phyloP scores from a whole-genome alignment of 23 red algal genomes.

The Gracilaria vermiculophylla region DNA sequence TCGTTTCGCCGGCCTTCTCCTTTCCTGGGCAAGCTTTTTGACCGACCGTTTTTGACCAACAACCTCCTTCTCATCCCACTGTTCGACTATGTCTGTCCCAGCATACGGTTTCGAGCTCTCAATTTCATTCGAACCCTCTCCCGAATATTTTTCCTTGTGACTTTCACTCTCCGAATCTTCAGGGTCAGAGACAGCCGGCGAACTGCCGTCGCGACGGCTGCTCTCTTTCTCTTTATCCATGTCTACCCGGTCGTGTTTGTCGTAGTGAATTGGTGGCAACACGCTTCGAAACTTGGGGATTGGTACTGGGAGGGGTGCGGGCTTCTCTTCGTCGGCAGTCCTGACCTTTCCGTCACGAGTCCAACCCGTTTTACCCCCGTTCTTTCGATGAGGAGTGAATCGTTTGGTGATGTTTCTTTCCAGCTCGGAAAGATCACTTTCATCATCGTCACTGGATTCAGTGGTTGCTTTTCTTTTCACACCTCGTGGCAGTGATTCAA shows the following conservation, averaged over 20 bases:
- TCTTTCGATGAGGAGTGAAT: neutral
- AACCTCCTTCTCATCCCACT: neutral
- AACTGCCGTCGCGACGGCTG: neutral
- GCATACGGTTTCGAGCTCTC: neutral
- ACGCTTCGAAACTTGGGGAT: conserved; percentile 19
- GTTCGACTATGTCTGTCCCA: neutral
- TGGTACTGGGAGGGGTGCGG: neutral
- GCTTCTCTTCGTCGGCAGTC: neutral
- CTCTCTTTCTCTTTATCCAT: neutral
- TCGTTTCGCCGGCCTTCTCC: neutral
- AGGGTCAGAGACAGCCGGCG: neutral
- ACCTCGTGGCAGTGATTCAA: neutral
- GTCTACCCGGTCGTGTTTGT: neutral
- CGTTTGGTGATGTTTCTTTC: conserved; percentile 2
- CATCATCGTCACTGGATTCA: neutral
- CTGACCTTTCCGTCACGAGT: conserved; percentile 6
- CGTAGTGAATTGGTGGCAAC: neutral
- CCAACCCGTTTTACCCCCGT: neutral
- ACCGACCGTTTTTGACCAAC: conserved; percentile 1
- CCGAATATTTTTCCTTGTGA: neutral
- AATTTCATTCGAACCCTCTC: neutral
- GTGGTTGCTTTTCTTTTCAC: neutral
- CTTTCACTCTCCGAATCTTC: neutral
- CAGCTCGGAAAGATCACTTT: conserved; percentile 4
- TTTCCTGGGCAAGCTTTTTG: neutral